Percentiles rank a stretch among this genome's conserved stretches.
Evolutionary conservation across 139 green algal genomes (phyloP).

Genomic region (Tetraselmis chui): DNA sequence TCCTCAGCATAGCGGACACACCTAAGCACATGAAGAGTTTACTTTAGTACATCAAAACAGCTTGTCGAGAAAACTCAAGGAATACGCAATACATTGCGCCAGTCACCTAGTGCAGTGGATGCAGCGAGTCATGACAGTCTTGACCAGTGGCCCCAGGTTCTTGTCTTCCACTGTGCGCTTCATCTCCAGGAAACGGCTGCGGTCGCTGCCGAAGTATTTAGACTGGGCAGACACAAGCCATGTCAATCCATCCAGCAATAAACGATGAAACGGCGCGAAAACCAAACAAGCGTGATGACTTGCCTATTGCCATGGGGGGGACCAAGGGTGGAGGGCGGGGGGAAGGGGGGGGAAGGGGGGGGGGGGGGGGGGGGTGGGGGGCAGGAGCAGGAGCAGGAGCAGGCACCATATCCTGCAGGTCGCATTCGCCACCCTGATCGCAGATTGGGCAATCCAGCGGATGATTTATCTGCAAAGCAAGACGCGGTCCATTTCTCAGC

Average conservation of each 20-base stretch:
- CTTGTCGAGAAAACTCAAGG: no score
- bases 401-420: constrained; percentile 83
- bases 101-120: constrained; percentile 75
- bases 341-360: not conserved
- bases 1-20: constrained; percentile 95
- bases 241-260: no score
- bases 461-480: constrained; percentile 83
- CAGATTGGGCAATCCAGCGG: constrained; percentile 99
- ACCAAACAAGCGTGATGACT: no score
- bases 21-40: no score
- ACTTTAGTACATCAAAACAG: no score
- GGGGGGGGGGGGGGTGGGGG: not conserved
- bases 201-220: constrained; percentile 90
- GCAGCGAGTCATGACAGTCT: constrained; percentile 98
- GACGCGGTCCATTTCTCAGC: no score
- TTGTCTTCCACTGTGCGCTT: constrained; percentile 94
- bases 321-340: not conserved
- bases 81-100: no score
- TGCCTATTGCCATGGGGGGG: not conserved
- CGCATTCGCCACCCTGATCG: constrained; percentile 98
- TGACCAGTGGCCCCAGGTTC: constrained; percentile 92
- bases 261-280: no score
- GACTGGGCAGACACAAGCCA: no score
- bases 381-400: not conserved
- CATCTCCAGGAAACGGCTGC: constrained; percentile 81